Evolutionary conservation across 2,329 filamentous ascomycete species (phyloP), one percentile per base, ranked within the genome.

Genomic region (Ophiostoma sp.): DNA sequence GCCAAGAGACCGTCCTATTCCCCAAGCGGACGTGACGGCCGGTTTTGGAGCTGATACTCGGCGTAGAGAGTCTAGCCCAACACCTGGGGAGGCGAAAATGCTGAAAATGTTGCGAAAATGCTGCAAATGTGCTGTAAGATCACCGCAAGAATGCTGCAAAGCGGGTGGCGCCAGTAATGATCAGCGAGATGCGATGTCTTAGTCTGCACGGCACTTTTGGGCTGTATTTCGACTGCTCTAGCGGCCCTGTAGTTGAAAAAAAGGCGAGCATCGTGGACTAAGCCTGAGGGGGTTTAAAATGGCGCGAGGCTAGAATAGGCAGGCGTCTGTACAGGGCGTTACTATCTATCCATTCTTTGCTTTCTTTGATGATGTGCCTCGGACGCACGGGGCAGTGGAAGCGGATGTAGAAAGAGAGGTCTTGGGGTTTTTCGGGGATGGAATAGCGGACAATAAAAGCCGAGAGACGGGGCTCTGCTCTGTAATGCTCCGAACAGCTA

Each of bases 291-390:
- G 39, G 60, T 64, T 64, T 20, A 23, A n/a, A 35, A 64, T 17
- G 33, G 60, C 60, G 60, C 60, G 60, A 64, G 60, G 17, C 60
- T 64, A 10, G 17, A 35, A 64, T 35, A 64, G 60, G 60, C 60
- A 64, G 60, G 60, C 36, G 60, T 15, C 52, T 23, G 31, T 33
- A 62, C 6, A 4, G 15, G 17, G 57, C 11, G 17, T 62, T 35
- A 39, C 60, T 35, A 36, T 10, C 60, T 35, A 36, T 10, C 33
- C 27, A 36, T 23, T 64, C 20, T 20, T 57, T 57, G 17, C 52
- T 27, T 57, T 57, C n/a, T 57, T 57, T 27, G n/a, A 57, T 27
- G 52, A 57, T 57, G 52, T 57, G 52, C 60, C 57, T 64, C 17
- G 57, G 57, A 64, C 35, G 13, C 57, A 13, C 57, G 57, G 57